Evolutionary conservation across 345 rosid genomes (phyloP).

Genomic region (Turnera subulata): DNA sequence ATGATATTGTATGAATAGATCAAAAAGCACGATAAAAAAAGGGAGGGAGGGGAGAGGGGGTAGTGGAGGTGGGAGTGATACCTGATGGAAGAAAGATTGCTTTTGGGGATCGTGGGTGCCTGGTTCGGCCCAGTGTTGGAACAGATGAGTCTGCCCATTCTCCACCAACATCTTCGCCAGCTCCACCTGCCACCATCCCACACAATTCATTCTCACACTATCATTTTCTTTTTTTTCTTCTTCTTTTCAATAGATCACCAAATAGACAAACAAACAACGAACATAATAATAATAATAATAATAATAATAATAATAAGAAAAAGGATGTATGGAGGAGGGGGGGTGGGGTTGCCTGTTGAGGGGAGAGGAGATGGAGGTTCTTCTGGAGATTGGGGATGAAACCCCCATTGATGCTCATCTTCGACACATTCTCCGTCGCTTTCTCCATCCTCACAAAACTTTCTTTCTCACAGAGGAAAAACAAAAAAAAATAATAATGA

Average conservation of each 20-base stretch:
- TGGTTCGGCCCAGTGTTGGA: constrained; percentile 68
- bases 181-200: constrained; percentile 52
- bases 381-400: constrained; percentile 52
- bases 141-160: constrained; percentile 70
- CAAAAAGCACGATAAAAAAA: neutral
- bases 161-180: constrained; percentile 68
- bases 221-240: too few species aligned
- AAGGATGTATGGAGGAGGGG: neutral
- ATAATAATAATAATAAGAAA: neutral
- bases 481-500: too few species aligned
- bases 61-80: too few species aligned
- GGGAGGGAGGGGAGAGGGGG: too few species aligned
- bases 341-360: constrained; percentile 43
- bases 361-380: constrained; percentile 52
- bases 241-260: too few species aligned
- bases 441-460: too few species aligned
- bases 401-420: constrained; percentile 29
- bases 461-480: too few species aligned
- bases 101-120: constrained; percentile 67
- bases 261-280: neutral
- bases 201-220: neutral
- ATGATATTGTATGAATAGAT: too few species aligned
- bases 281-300: neutral
- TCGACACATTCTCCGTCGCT: constrained; percentile 26
- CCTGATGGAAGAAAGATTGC: constrained; percentile 67